phyloP scores from a whole-genome alignment of 805 yeast genomes.

The Yamadazyma nakazawae region DNA sequence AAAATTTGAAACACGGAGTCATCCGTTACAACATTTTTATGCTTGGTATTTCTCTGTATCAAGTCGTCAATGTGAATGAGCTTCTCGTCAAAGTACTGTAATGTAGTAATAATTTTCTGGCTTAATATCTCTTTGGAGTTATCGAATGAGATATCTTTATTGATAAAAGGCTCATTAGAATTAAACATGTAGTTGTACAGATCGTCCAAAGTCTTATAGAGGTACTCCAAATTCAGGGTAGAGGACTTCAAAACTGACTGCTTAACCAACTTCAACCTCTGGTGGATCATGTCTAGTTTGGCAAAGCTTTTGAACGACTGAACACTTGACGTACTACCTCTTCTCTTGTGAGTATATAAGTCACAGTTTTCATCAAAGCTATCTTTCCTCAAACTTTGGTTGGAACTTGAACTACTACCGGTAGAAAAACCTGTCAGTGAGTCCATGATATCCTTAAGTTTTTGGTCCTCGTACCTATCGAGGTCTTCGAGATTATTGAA shows the following conservation, averaged over 20 bases:
- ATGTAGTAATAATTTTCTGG: constrained; percentile 38
- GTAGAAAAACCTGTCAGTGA: neutral
- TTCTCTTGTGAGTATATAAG: constrained; percentile 13
- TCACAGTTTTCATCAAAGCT: neutral
- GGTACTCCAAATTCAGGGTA: constrained; percentile 35
- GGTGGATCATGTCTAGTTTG: constrained; percentile 33
- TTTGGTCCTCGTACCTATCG: constrained; percentile 12
- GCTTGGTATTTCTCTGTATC: constrained; percentile 32
- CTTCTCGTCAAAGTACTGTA: constrained; percentile 42
- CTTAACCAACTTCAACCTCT: constrained; percentile 32
- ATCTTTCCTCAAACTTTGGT: constrained; percentile 1
- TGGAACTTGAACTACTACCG: neutral
- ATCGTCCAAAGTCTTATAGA: constrained; percentile 39
- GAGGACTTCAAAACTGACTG: constrained; percentile 36
- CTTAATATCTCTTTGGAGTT: constrained; percentile 27
- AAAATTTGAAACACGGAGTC: constrained; percentile 32
- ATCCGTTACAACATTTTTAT: constrained; percentile 24
- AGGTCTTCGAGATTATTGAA: constrained; percentile 15
- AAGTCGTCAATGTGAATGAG: constrained; percentile 35
- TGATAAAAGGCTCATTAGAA: constrained; percentile 14
- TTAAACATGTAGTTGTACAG: constrained; percentile 38
- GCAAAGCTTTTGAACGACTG: constrained; percentile 30
- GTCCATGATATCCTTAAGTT: neutral
- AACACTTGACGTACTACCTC: constrained; percentile 28
- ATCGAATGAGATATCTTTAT: constrained; percentile 12